Conservation (phyloP, 1,284 basidiomycete species). For the Cutaneotrichosporon cavernicola region DNA sequence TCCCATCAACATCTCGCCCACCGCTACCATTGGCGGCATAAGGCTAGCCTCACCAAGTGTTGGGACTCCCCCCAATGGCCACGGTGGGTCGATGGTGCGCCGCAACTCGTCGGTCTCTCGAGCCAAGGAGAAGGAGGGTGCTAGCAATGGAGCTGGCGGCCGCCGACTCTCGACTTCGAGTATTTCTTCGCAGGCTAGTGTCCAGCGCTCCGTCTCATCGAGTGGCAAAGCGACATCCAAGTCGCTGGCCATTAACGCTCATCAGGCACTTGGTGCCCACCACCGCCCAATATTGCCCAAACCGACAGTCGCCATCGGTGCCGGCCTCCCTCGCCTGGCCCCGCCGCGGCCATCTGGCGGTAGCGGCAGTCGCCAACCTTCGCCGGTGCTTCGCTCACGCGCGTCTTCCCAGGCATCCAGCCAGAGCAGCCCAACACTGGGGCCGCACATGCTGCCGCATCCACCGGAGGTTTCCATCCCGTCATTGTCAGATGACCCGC, state of each 20-base stretch:
- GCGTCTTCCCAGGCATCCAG: slow-evolving; percentile 24
- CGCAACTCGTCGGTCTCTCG: slow-evolving; percentile 26
- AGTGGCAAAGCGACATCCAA: slow-evolving; percentile 36
- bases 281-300: slow-evolving; percentile 41
- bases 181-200: slow-evolving; percentile 28
- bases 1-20: slow-evolving; percentile 10
- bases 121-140: slow-evolving; percentile 17
- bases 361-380: slow-evolving; percentile 20
- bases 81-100: slow-evolving; percentile 9
- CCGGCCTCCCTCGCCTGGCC: slow-evolving; percentile 9
- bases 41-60: slow-evolving; percentile 13
- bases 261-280: slow-evolving; percentile 14
- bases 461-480: slow-evolving; percentile 12
- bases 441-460: slow-evolving; percentile 5
- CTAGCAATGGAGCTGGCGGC: slow-evolving; percentile 8
- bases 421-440: slow-evolving; percentile 17
- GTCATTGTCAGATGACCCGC: background rate
- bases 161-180: slow-evolving; percentile 33
- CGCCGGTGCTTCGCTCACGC: slow-evolving; percentile 20
- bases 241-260: slow-evolving; percentile 36
- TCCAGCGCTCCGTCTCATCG: slow-evolving; percentile 33
- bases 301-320: slow-evolving; percentile 11
- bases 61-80: slow-evolving; percentile 18
- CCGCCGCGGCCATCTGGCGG: slow-evolving; percentile 14
- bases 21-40: slow-evolving; percentile 7